Evolutionary conservation across 768 basidiomycete species (phyloP), one percentile per base, ranked within the genome.

Genomic region (Russula olivacea): DNA sequence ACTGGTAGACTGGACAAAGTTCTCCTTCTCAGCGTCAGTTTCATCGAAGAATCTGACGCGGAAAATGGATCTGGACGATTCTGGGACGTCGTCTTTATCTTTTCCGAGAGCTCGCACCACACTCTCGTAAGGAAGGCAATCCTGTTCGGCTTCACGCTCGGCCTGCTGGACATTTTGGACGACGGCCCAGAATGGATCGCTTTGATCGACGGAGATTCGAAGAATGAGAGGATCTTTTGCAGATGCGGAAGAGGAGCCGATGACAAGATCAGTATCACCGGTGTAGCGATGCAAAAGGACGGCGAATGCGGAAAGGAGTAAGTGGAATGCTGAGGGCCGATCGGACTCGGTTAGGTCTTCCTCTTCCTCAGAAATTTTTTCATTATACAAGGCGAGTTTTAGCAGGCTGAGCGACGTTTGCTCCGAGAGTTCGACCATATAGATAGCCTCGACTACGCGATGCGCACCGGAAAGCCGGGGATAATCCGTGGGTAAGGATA

Each of bases 1-100:
- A 66, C 85, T 87, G 0, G 95, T 94, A 0, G 85, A 84, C 28
- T 82, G 80, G 63, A 95, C 84, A 70, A 92, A 94, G 61, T 81
- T 81, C 61, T 86, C 88, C 53, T 80, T 86, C 47, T 80, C 83
- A 41, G 83, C 75, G 67, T 92, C 91, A 1, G 88, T 94, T 72
- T 90, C 91, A 71, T 98, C 94, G 73, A 97, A 93, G 79, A 98
- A 97, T n/a, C 94, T 86, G 47, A 97, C 93, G 55, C 94, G 84
- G 76, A 97, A 98, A 30, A 98, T 79, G 4, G 89, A 89, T 1
- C 77, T 73, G 17, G 74, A 69, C 17, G 73, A 74, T 23, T 79
- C 81, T 43, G 83, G 81, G 14, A 79, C 68, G 12, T 86, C 87
- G 19, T 87, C 83, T 67, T 83, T 87, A 69, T 80, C 82, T 69